Base-by-base conservation (phyloP, 257 asterid genomes). In the Primulina huaijiensis region DNA sequence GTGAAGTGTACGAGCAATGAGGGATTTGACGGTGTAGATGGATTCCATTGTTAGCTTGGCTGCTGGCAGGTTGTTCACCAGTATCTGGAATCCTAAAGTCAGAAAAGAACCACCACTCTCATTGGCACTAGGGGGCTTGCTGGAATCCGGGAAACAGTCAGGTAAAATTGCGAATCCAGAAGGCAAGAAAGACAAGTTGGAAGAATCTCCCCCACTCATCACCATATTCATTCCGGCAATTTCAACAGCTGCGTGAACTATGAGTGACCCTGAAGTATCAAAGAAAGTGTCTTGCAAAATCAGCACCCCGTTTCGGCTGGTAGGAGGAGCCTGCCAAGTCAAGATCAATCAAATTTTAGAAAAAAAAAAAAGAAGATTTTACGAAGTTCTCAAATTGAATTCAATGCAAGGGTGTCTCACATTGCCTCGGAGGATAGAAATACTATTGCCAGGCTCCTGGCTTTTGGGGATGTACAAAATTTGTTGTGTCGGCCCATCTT, bases 121-220 rank as follows among this genome's bases (percentile, higher is more conserved):
- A 14, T 56, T 69, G 60, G 64, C 4, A 12, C 65, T 57, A 25
- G 60, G 64, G 1, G 77, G 73, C 31, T 71, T 65, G 52, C 69
- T 35, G 0, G 87, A 70, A 6, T 81, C 75, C 0, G 79, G 72
- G 31, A 65, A 70, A 61, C 87, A 82, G 60, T 83, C 95, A 1
- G 98, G 96, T 29, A 81, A 74, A 1, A 92, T 83, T 0, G 90
- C 81, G 33, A 90, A 89, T 16, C 98, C 98, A 0, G 97, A 88
- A 5, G 98, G 96, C 64, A 90, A 72, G 71, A 90, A 74, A 19
- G 81, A 85, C 68, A 88, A 81, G 2, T 59, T 60, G 4, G 92
- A 76, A 9, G 95, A 80, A 60, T 92, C 98, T 0, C 91, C 92
- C 2, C 97, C 97, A 1, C 38, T 75, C 87, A 90, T 77, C 70